These are phyloP conservation scores for Pichia sp. DNA, from an alignment of 1,139 yeast species.

Conservation along the genomic window DNA sequence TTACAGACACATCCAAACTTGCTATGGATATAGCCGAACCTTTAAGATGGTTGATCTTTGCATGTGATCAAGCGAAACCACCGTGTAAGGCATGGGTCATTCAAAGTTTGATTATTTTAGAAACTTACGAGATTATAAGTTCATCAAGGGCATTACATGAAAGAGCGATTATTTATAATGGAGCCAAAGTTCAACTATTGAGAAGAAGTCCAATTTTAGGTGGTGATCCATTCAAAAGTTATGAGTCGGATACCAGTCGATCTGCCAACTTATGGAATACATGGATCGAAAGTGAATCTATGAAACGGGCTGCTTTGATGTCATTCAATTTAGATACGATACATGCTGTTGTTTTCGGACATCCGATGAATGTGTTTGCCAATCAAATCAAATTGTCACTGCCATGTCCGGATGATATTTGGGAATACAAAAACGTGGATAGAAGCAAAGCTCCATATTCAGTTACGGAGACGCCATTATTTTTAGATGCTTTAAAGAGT, in stretches of 20 bases:
- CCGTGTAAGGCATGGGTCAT: slow-evolving; percentile 66
- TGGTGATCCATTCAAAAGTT: slow-evolving; percentile 48
- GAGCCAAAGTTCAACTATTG: slow-evolving; percentile 69
- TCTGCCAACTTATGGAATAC: slow-evolving; percentile 40
- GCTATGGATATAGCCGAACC: slow-evolving; percentile 58
- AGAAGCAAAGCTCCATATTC: slow-evolving; percentile 31
- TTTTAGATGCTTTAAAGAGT: slow-evolving; percentile 51
- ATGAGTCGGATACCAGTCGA: slow-evolving; percentile 19
- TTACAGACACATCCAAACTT: slow-evolving; percentile 32
- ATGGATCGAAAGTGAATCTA: slow-evolving; percentile 76
- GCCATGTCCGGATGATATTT: slow-evolving; percentile 73
- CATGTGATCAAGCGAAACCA: slow-evolving; percentile 54
- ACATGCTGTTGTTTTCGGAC: slow-evolving; percentile 75
- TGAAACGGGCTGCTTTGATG: slow-evolving; percentile 72
- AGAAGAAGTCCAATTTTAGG: slow-evolving; percentile 75
- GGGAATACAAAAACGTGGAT: slow-evolving; percentile 51
- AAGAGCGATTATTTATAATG: slow-evolving; percentile 75
- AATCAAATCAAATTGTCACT: slow-evolving; percentile 66
- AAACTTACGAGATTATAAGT: slow-evolving; percentile 66
- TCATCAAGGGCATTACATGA: slow-evolving; percentile 60
- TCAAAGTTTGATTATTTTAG: slow-evolving; percentile 61
- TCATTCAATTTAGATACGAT: slow-evolving; percentile 73
- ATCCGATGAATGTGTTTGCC: slow-evolving; percentile 60
- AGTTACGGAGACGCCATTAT: slow-evolving; percentile 33
- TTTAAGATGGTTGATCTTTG: slow-evolving; percentile 59